These are phyloP conservation scores for Cenococcum geophilum DNA, from an alignment of 495 filamentous ascomycete species.

Conservation along the genomic window DNA sequence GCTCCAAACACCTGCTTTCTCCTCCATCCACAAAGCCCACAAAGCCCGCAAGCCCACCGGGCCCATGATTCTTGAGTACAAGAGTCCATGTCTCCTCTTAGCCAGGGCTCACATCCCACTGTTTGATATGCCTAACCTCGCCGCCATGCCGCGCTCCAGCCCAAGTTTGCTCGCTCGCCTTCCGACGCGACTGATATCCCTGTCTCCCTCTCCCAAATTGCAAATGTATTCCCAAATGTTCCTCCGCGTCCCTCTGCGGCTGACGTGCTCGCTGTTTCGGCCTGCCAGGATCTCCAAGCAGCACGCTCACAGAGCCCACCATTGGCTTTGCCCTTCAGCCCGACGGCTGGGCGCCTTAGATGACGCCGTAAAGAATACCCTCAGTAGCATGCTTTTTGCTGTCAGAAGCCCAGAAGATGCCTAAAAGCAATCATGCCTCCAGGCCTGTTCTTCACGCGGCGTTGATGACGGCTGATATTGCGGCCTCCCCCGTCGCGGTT, in stretches of 20 bases:
- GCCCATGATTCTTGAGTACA: too few species aligned
- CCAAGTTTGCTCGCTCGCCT: not conserved
- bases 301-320: not conserved
- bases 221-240: not conserved
- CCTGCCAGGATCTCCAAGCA: constrained; percentile 9
- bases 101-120: not conserved
- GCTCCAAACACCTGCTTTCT: too few species aligned
- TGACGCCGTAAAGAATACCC: not conserved
- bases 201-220: not conserved
- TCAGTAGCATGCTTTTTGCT: not conserved
- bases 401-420: not conserved
- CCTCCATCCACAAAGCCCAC: too few species aligned
- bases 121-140: not conserved
- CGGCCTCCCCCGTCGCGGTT: not conserved
- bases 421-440: not conserved
- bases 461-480: not conserved
- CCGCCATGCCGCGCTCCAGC: not conserved
- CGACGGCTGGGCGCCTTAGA: not conserved
- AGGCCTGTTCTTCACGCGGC: not conserved
- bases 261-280: constrained; percentile 21
- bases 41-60: too few species aligned
- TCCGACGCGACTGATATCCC: not conserved
- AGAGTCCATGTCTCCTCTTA: too few species aligned
- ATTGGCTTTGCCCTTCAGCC: not conserved
- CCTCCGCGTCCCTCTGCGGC: constrained; percentile 11